Evolutionary conservation across 1,284 basidiomycete species (phyloP), one percentile per base, ranked within the genome.

Genomic region (Neolentinus lepideus): DNA sequence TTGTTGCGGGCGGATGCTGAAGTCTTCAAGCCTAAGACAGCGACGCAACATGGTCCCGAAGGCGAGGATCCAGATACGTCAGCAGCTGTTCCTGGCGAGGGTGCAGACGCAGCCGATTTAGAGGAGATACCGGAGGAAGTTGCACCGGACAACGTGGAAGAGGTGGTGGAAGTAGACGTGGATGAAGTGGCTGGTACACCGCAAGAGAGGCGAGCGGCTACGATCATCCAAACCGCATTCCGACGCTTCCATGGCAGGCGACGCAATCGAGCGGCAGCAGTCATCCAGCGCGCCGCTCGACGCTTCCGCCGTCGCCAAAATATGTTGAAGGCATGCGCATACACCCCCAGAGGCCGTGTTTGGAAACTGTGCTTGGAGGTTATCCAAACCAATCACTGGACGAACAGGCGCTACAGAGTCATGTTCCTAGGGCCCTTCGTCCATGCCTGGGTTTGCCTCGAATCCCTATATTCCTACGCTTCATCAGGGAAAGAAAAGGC

Each of bases 351-450:
- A n/a, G 38, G 38, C n/a, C 38, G 38, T 43, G 6, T n/a, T 21
- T 43, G 38, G 38, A 43, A 21, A 3, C 75, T 3, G 80, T 75
- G 64, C 84, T 81, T 35, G 69, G 67, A 3, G 67, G 61, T 0
- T 78, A 77, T 46, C 84, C 74, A 35, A 77, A 73, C 12, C 75
- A 69, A 0, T 81, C 82, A 62, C 27, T 50, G 19, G 24, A 4
- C 14, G 27, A 16, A 24, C 14, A 50, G 11, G 27, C 47, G 6
- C 27, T 50, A 50, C 47, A 12, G 47, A 16, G 11, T 11, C 47
- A 12, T 50, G 16, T 50, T 50, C 27, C 24, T 50, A 4, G 47
- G 47, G 11, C 47, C 47, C 16, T 50, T 50, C 24, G 24, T 29
- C 4, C 47, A 50, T 29, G 47, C 27, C 4, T 21, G 9, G 24